Evolutionary conservation across 2,329 filamentous ascomycete genomes (phyloP), one percentile per base, ranked within the genome.

Genomic region (Pleomassaria siparia): DNA sequence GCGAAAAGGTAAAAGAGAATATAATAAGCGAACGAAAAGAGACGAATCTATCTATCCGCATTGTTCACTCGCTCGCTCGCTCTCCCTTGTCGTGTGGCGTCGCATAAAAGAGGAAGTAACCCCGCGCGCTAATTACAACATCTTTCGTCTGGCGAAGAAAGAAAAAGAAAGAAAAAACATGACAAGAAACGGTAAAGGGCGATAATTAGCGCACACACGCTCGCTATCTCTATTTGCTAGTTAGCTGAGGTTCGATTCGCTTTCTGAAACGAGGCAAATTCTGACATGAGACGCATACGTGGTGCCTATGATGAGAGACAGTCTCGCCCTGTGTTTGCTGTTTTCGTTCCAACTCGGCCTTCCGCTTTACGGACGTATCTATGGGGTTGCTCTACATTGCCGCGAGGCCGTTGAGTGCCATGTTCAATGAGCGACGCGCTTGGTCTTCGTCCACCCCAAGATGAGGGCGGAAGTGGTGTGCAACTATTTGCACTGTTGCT

Each of bases 391-490:
- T 25, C 60, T 42, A 66, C 54, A 57, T 56, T n/a, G 54, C 51
- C 16, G 69, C 63, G 29, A 74, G 63, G 10, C 66, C 58, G 40
- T 65, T 70, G 28, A 76, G 60, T 21, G 72, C 70, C 24, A 57
- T 58, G 5, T 67, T 73, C 41, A 78, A 55, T 16, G 65, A 64
- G 35, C 72, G 70, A 20, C 76, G 68, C 1, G 74, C 73, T 37
- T 70, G 69, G 16, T 75, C 53, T 51, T 78, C 76, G 42, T 73
- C 64, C 13, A 62, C 64, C 26, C 63, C 67, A 16, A 67, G 58
- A 20, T 67, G 64, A 16, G 74, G 71, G 16, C 76, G 67, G 58
- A 76, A 77, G 50, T 75, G 71, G 41, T 73, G 69, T 43, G 70
- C 61, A 13, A 76, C 72, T 20, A 79, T 67, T 5, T 66, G 63